Conservation (phyloP, 192 early-diverging fungal species). For the Podila epigama region DNA sequence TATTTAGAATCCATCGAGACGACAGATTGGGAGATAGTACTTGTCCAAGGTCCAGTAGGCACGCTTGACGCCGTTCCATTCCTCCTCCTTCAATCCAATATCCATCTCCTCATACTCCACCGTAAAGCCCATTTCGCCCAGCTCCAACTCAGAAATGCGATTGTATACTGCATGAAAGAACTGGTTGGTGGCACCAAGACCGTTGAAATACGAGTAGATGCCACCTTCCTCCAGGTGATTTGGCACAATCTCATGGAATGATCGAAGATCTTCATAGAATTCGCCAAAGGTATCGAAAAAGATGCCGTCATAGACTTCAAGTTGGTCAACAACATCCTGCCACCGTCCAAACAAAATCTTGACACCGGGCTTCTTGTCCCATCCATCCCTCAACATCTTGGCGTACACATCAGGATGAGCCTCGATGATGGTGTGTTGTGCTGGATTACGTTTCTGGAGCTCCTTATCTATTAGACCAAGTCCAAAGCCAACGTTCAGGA, state of each 20-base stretch:
- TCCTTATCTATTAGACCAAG: conserved; percentile 89
- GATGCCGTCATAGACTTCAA: conserved; percentile 88
- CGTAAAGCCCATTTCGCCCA: conserved; percentile 80
- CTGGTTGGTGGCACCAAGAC: conserved; percentile 89
- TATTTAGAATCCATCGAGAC: conserved; percentile 53
- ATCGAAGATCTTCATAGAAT: conserved; percentile 86
- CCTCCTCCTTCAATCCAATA: conserved; percentile 78
- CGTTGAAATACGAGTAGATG: conserved; percentile 96
- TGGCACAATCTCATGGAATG: conserved; percentile 75
- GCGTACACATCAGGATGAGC: conserved; percentile 97
- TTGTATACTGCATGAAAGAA: conserved; percentile 98
- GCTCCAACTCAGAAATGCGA: conserved; percentile 81
- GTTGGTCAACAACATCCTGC: conserved; percentile 84
- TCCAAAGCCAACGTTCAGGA: conserved; percentile 88
- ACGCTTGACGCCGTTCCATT: conserved; percentile 90
- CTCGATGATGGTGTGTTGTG: conserved; percentile 90
- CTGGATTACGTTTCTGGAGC: conserved; percentile 77
- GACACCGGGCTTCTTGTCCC: conserved; percentile 87
- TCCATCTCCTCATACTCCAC: conserved; percentile 77
- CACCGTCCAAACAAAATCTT: conserved; percentile 90
- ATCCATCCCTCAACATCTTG: conserved; percentile 82
- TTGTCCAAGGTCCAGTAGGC: conserved; percentile 76
- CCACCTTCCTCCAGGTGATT: conserved; percentile 78
- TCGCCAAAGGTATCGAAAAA: conserved; percentile 97
- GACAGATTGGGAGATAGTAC: conserved; percentile 79